A percentile compares a stretch with the other conserved stretches of the same genome.
Evolutionary conservation across 331 rosid species (phyloP).

Genomic region (Malus hybrid): DNA sequence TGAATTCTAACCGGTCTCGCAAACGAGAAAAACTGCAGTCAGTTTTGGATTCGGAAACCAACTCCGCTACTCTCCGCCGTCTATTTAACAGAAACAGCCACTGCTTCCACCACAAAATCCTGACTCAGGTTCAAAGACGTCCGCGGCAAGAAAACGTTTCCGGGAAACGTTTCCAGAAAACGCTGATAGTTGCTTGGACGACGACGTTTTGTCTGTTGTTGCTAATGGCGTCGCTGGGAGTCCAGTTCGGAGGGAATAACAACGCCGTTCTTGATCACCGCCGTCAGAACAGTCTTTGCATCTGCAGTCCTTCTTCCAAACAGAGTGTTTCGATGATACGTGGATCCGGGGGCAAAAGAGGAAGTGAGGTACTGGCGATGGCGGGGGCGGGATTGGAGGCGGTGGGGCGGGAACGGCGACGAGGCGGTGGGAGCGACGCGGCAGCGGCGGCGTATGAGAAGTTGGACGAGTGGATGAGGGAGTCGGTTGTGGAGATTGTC

Average conservation of each 20-base stretch:
- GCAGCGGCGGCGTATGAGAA: conserved; percentile 33
- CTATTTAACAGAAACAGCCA: too few relatives aligned
- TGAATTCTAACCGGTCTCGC: background rate
- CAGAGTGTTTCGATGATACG: conserved; percentile 1
- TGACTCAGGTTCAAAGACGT: background rate
- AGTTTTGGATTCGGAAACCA: too few relatives aligned
- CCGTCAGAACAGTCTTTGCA: background rate
- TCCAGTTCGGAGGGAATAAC: background rate
- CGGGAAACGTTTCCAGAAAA: background rate
- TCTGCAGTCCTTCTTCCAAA: background rate
- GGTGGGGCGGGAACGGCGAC: background rate
- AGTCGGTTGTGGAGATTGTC: conserved; percentile 74
- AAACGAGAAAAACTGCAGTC: background rate
- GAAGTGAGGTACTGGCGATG: background rate
- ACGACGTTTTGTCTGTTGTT: background rate
- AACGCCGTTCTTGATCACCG: background rate
- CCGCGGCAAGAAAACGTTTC: background rate
- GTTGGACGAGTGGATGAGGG: conserved; percentile 69
- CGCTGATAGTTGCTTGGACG: background rate
- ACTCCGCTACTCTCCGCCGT: too few relatives aligned
- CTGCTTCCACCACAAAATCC: too few relatives aligned
- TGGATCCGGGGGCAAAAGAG: background rate
- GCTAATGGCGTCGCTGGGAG: background rate
- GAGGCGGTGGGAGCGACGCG: background rate
- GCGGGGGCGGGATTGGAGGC: conserved; percentile 1